Percentiles rank a stretch among this genome's conserved stretches.
Evolutionary conservation across 495 filamentous ascomycete genomes (phyloP).

Genomic region (Aspergillus campestris): DNA sequence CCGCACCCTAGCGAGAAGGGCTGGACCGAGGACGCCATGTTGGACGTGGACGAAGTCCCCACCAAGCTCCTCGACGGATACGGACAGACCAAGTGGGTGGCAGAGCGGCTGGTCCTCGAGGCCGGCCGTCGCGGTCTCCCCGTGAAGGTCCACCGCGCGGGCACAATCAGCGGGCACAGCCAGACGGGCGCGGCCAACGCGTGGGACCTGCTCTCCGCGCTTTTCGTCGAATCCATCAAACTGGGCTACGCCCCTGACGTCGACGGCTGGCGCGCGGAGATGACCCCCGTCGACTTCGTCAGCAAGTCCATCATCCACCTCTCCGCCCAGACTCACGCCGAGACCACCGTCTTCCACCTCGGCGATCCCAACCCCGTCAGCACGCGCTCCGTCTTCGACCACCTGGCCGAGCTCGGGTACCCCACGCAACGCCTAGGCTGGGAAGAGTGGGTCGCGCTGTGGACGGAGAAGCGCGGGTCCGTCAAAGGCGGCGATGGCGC

Average conservation of each 20-base stretch:
- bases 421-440: conserved; percentile 47
- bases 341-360: conserved; percentile 54
- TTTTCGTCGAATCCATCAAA: conserved; percentile 59
- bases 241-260: conserved; percentile 54
- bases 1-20: conserved; percentile 40
- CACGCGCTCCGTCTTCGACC: conserved; percentile 46
- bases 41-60: conserved; percentile 50
- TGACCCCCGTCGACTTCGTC: conserved; percentile 66
- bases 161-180: conserved; percentile 60
- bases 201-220: conserved; percentile 56
- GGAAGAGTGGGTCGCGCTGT: conserved; percentile 57
- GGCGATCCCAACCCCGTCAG: conserved; percentile 56
- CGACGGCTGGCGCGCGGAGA: conserved; percentile 59
- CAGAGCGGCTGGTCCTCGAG: conserved; percentile 57
- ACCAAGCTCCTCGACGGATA: conserved; percentile 54
- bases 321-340: conserved; percentile 40
- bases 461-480: conserved; percentile 49
- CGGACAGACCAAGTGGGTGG: conserved; percentile 60
- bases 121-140: conserved; percentile 51
- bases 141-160: conserved; percentile 52
- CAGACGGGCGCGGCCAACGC: conserved; percentile 55
- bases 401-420: conserved; percentile 53
- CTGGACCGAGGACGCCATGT: conserved; percentile 52
- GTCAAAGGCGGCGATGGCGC: conserved; percentile 50
- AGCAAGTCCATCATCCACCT: conserved; percentile 56